Conservation (phyloP, 768 basidiomycete species). For the Basidioascus undulatus region DNA sequence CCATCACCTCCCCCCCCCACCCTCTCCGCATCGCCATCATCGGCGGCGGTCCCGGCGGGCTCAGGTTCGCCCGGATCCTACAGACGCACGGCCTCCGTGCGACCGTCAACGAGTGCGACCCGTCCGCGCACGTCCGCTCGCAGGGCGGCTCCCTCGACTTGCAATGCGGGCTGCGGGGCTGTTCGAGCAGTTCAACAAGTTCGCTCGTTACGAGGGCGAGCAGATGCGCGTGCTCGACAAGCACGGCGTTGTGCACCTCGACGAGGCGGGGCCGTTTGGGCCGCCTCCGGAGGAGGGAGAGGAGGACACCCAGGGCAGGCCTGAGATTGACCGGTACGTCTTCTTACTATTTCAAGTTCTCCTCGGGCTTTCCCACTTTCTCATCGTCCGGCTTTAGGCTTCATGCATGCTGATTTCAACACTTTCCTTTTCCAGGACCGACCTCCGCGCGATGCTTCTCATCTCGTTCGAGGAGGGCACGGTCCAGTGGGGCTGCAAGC, state of each 20-base stretch:
- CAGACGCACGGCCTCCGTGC: slow-evolving; percentile 9
- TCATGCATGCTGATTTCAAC: too few relatives aligned
- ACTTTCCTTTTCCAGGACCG: too few relatives aligned
- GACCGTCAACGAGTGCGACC: slow-evolving; percentile 14
- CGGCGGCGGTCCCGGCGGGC: slow-evolving; percentile 16
- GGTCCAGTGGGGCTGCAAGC: slow-evolving; percentile 3
- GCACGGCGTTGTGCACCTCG: too few relatives aligned
- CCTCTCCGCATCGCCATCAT: slow-evolving; percentile 11
- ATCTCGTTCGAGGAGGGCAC: slow-evolving; percentile 10
- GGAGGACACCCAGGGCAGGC: slow-evolving; percentile 1
- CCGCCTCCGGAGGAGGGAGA: too few relatives aligned
- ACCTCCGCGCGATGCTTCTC: slow-evolving; percentile 14
- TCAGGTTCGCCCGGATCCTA: slow-evolving; percentile 15
- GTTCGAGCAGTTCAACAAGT: slow-evolving; percentile 10
- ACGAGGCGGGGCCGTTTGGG: too few relatives aligned
- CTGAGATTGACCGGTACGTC: slow-evolving; percentile 6
- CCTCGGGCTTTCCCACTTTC: too few relatives aligned
- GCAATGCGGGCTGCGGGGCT: slow-evolving; percentile 13
- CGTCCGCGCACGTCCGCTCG: slow-evolving; percentile 2
- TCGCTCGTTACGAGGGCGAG: slow-evolving; percentile 11
- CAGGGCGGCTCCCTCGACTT: slow-evolving; percentile 17
- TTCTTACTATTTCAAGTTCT: too few relatives aligned
- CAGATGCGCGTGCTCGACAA: slow-evolving; percentile 12
- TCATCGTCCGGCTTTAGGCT: too few relatives aligned
- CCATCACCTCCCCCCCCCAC: too few relatives aligned